Evolutionary conservation across 2,329 filamentous ascomycete species (phyloP).

Genomic region (Ceratocystis colombiana): DNA sequence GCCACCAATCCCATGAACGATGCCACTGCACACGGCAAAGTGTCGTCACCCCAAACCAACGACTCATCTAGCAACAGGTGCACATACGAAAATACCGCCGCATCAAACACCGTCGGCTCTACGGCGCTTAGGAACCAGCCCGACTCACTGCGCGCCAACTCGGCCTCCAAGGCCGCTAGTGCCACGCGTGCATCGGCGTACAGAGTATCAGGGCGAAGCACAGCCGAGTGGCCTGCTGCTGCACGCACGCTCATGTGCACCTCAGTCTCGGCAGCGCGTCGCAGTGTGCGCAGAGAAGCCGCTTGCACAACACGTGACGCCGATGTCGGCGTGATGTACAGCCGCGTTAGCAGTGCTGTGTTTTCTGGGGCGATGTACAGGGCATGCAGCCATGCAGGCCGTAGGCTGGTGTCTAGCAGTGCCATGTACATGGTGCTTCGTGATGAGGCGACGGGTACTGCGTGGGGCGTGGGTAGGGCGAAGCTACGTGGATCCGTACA

Average conservation of each 20-base stretch:
- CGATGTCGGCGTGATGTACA: slow-evolving; percentile 60
- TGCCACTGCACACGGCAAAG: slow-evolving; percentile 47
- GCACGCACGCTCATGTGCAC: slow-evolving; percentile 36
- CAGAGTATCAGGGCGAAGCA: slow-evolving; percentile 33
- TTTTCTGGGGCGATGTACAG: slow-evolving; percentile 68
- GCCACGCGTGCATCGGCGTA: slow-evolving; percentile 39
- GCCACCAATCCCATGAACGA: slow-evolving; percentile 51
- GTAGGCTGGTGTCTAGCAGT: slow-evolving; percentile 65
- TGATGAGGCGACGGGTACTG: slow-evolving; percentile 32
- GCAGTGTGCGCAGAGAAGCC: slow-evolving; percentile 56
- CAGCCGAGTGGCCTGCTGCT: slow-evolving; percentile 46
- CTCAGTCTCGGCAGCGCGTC: slow-evolving; percentile 61
- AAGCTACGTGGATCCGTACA: slow-evolving; percentile 55
- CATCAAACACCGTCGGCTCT: slow-evolving; percentile 69
- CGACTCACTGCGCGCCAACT: slow-evolving; percentile 34
- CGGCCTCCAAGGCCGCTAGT: slow-evolving; percentile 38
- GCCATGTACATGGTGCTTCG: slow-evolving; percentile 67
- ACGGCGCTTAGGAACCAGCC: slow-evolving; percentile 43
- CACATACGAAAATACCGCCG: slow-evolving; percentile 80
- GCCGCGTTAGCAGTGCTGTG: slow-evolving; percentile 53
- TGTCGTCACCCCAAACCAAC: slow-evolving; percentile 54
- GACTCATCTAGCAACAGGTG: slow-evolving; percentile 61
- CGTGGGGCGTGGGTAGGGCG: slow-evolving; percentile 32
- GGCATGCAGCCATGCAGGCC: slow-evolving; percentile 75
- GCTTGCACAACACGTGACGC: slow-evolving; percentile 52